Conservation (phyloP, 371 early-diverging fungal genomes). For the Mucor lusitanicus region DNA sequence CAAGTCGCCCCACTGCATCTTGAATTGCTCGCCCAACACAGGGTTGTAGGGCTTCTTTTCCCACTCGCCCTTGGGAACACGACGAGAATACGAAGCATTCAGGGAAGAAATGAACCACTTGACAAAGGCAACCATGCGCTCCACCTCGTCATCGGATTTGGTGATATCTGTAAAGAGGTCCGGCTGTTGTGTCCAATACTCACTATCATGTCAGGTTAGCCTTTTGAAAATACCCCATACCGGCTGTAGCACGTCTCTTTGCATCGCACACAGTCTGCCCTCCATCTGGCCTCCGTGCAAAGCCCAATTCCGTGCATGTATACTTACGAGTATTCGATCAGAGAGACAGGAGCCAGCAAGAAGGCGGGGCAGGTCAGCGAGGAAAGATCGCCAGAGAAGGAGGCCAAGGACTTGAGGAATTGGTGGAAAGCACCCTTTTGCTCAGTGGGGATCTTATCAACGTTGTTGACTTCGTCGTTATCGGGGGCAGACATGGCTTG, state of each 20-base stretch:
- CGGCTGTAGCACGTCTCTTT: not conserved
- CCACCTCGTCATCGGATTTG: slow-evolving; percentile 57
- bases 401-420: slow-evolving; percentile 68
- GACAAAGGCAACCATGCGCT: slow-evolving; percentile 69
- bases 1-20: slow-evolving; percentile 71
- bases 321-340: slow-evolving; percentile 76
- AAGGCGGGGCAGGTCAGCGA: slow-evolving; percentile 77
- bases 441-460: slow-evolving; percentile 59
- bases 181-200: slow-evolving; percentile 76
- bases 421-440: slow-evolving; percentile 69
- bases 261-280: not conserved
- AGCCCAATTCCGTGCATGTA: not conserved
- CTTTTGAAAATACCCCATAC: not conserved
- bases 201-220: slow-evolving; percentile 35
- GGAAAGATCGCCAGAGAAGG: slow-evolving; percentile 79
- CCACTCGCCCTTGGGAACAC: slow-evolving; percentile 55
- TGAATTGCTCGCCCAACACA: slow-evolving; percentile 79
- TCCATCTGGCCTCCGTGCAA: not conserved
- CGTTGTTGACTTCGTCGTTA: slow-evolving; percentile 43
- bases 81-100: slow-evolving; percentile 66
- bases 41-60: slow-evolving; percentile 89
- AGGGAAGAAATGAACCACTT: slow-evolving; percentile 81
- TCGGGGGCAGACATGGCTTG: slow-evolving; percentile 10
- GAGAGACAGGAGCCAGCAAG: slow-evolving; percentile 67
- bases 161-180: slow-evolving; percentile 70